Conservation (phyloP, 495 filamentous ascomycete genomes). For the Bacidia gigantensis region DNA sequence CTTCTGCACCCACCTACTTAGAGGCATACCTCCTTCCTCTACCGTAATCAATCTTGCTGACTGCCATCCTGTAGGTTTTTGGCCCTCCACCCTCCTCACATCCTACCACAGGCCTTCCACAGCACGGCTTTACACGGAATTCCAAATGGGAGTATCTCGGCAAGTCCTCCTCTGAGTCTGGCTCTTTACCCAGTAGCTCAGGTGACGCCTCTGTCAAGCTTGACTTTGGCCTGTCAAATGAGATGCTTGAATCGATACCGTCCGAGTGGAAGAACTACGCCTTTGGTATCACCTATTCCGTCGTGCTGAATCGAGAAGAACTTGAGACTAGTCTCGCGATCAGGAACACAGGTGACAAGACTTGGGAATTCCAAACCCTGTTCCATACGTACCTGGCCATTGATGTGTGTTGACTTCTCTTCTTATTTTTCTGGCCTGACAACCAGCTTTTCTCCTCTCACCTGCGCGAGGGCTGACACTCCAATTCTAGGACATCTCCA, state of each 20-base stretch:
- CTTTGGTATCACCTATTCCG: slow-evolving; percentile 85
- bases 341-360: slow-evolving; percentile 65
- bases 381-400: slow-evolving; percentile 83
- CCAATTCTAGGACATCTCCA: slow-evolving; percentile 51
- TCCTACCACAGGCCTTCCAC: slow-evolving; percentile 59
- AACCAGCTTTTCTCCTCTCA: neutral
- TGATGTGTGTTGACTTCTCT: slow-evolving; percentile 54
- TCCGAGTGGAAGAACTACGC: slow-evolving; percentile 61
- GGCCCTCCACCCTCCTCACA: slow-evolving; percentile 64
- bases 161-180: slow-evolving; percentile 56
- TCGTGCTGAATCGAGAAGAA: slow-evolving; percentile 60
- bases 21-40: no score
- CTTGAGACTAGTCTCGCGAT: slow-evolving; percentile 76
- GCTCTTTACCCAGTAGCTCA: slow-evolving; percentile 35
- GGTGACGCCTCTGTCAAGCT: slow-evolving; percentile 65
- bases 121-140: slow-evolving; percentile 92
- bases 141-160: slow-evolving; percentile 53
- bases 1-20: no score
- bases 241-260: slow-evolving; percentile 49
- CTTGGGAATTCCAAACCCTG: slow-evolving; percentile 82
- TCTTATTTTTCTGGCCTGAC: neutral
- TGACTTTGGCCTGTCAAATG: slow-evolving; percentile 78
- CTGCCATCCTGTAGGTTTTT: slow-evolving; percentile 52
- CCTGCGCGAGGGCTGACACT: neutral
- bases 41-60: slow-evolving; percentile 3